These are phyloP conservation scores for Cystobasidiopsis lactophilus DNA, from an alignment of 768 basidiomycete species.

Conservation along the genomic window DNA sequence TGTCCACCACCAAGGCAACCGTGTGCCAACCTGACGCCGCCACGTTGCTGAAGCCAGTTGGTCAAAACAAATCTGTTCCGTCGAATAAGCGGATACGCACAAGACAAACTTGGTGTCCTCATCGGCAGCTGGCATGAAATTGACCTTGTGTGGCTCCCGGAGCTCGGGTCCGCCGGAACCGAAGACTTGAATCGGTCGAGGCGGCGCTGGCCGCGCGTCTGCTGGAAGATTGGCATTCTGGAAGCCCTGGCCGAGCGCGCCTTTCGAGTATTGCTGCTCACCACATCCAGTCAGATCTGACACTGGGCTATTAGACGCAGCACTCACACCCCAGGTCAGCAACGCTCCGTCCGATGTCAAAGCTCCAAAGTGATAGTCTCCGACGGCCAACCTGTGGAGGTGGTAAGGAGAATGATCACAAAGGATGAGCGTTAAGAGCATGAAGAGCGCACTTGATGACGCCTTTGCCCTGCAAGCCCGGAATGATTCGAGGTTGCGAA, in stretches of 20 bases:
- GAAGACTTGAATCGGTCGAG: too few species aligned
- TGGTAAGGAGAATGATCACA: background rate
- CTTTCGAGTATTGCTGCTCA: constrained; percentile 3
- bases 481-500: constrained; percentile 39
- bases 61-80: background rate
- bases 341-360: constrained; percentile 54
- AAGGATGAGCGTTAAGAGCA: background rate
- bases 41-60: background rate
- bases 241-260: constrained; percentile 9
- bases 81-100: background rate
- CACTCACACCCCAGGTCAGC: constrained; percentile 46
- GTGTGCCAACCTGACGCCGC: background rate
- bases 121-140: background rate
- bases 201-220: background rate
- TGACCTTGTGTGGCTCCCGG: background rate
- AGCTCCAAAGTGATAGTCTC: constrained; percentile 81
- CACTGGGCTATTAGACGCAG: background rate
- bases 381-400: constrained; percentile 47
- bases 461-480: constrained; percentile 47
- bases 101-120: background rate
- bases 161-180: too few species aligned
- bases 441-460: constrained; percentile 33
- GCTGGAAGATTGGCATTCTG: constrained; percentile 2
- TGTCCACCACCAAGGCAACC: background rate
- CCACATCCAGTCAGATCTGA: background rate